Percentiles rank a stretch among this genome's conserved stretches.
phyloP scores from a whole-genome alignment of 805 yeast species.

The Saturnispora hagleri region DNA sequence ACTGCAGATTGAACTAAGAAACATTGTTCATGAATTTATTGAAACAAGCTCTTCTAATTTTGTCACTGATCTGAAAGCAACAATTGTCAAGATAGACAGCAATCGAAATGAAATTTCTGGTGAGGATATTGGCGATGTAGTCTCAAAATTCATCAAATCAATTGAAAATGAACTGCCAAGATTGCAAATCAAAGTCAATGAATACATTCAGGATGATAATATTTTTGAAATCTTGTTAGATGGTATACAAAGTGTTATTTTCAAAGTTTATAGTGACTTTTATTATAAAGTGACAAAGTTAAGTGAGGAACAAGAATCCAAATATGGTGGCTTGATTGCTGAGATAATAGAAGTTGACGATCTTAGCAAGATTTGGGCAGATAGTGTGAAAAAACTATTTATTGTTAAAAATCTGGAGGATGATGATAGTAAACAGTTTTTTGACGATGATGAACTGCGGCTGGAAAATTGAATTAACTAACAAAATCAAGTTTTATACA shows the following conservation, averaged over 20 bases:
- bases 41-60: slow-evolving; percentile 44
- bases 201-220: slow-evolving; percentile 48
- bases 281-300: slow-evolving; percentile 22
- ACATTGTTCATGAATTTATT: slow-evolving; percentile 60
- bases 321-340: slow-evolving; percentile 27
- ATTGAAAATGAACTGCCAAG: slow-evolving; percentile 49
- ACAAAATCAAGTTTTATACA: neutral
- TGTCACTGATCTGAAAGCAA: slow-evolving; percentile 16
- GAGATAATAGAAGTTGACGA: slow-evolving; percentile 59
- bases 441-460: neutral
- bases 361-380: slow-evolving; percentile 33
- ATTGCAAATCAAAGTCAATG: slow-evolving; percentile 39
- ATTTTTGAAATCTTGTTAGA: slow-evolving; percentile 47
- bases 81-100: neutral
- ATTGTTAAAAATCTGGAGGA: slow-evolving; percentile 14
- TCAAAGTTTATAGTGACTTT: slow-evolving; percentile 48
- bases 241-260: slow-evolving; percentile 54
- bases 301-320: slow-evolving; percentile 16
- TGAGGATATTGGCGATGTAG: slow-evolving; percentile 11
- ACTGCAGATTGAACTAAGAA: slow-evolving; percentile 62
- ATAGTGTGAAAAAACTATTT: slow-evolving; percentile 24
- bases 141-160: slow-evolving; percentile 36
- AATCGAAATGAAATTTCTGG: slow-evolving; percentile 6
- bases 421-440: neutral
- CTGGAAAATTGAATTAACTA: slow-evolving; percentile 36